Base-by-base conservation (phyloP, 2,329 filamentous ascomycete species). In the Fusarium stilboides region DNA sequence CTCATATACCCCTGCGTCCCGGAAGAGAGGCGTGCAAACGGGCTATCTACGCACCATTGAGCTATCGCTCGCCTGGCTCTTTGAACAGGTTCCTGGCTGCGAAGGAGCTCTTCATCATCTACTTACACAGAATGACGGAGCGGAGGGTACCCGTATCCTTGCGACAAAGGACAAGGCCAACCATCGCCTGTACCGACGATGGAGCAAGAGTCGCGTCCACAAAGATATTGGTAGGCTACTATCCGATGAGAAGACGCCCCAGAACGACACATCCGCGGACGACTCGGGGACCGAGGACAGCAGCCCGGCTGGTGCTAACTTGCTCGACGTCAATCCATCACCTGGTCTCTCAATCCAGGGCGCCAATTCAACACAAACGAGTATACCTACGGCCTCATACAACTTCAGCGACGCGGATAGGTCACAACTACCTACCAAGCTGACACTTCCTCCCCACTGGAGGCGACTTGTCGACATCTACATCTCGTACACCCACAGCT, bases 11-110 rank as follows among this genome's bases (percentile, higher is more conserved):
- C 86, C 90, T 55, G 89, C 88, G 55, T 89, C 91, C 9, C 93
- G 93, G 79, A 94, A 94, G 77, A 85, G 92, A 67, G 92, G 92
- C 6, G 88, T 94, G 13, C 92, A 92, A 72, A 92, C 92, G n/a
- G 92, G 92, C 17, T 94, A 94, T 74, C 90, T 94, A 56, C 87
- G 91, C 34, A 91, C 91, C 0, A 82, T 94, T 19, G 92, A 94
- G 77, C 78, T 92, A 43, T 86, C 90, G 12, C 83, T 92, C 56
- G 90, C 89, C 14, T 89, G 89, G 83, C 80, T 92, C 2, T 90
- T 93, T 63, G 85, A 88, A 62, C 86, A 87, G 56, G 85, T 89
- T 36, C 84, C 87, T 15, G 87, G 85, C 12, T 85, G 84, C 47
- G 90, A 92, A 76, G 81, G 84, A 52, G 83, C 85, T 15, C 82